Evolutionary conservation across 2,329 filamentous ascomycete species (phyloP).

Genomic region (Aspergillus spinulosporus): DNA sequence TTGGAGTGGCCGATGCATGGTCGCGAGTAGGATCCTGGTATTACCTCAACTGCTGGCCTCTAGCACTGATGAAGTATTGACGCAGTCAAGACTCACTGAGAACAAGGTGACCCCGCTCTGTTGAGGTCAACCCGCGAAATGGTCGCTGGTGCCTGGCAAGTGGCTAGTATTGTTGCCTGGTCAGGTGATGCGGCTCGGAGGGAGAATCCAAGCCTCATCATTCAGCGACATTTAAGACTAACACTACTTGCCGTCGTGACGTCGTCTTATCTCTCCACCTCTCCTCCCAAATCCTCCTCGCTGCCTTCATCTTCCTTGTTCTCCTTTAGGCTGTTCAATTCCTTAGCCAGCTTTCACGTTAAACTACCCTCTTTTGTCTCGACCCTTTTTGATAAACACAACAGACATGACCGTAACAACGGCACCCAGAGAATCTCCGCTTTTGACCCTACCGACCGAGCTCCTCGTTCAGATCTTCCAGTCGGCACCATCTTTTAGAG

Average conservation of each 20-base stretch:
- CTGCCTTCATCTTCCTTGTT: neutral
- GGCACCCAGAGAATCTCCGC: neutral
- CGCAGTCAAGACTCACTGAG: too few relatives aligned
- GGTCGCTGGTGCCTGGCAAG: neutral
- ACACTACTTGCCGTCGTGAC: neutral
- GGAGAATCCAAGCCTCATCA: neutral
- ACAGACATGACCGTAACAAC: neutral
- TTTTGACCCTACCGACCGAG: slow-evolving; percentile 2
- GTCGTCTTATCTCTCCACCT: neutral
- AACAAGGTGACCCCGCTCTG: too few relatives aligned
- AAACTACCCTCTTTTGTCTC: too few relatives aligned
- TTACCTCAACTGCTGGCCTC: too few relatives aligned
- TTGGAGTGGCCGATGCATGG: too few relatives aligned
- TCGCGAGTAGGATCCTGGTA: too few relatives aligned
- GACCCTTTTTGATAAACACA: neutral
- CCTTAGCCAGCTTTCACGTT: neutral
- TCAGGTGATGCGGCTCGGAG: slow-evolving; percentile 6
- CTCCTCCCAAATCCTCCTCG: neutral
- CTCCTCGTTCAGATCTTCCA: slow-evolving; percentile 8
- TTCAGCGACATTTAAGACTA: neutral
- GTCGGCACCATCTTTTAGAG: neutral
- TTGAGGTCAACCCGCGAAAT: too few relatives aligned
- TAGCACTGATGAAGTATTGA: too few relatives aligned
- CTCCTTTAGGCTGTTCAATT: neutral
- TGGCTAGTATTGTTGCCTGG: neutral